Percentiles rank a stretch among this genome's conserved stretches.
phyloP scores from a whole-genome alignment of 2,329 filamentous ascomycete genomes.

The Myriosclerotinia scirpicola region DNA sequence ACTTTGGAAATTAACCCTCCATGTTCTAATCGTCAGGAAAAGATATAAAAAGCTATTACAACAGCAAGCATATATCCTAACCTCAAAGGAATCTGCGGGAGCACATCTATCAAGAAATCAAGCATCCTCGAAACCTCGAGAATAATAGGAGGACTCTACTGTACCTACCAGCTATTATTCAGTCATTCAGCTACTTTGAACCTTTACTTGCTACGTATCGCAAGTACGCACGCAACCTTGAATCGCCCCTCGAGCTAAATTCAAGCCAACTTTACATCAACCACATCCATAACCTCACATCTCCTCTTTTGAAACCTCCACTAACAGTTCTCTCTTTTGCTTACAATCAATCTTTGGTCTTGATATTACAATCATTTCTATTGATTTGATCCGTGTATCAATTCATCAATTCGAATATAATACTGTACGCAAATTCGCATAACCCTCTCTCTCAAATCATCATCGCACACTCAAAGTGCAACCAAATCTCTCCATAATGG shows the following conservation, averaged over 20 bases:
- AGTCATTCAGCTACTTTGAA: neutral
- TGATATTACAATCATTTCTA: slow-evolving; percentile 11
- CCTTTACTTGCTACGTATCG: neutral
- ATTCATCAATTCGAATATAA: neutral
- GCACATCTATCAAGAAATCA: neutral
- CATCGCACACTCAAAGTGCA: slow-evolving; percentile 50
- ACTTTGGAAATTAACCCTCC: neutral
- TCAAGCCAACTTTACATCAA: slow-evolving; percentile 13
- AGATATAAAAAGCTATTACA: too few species aligned
- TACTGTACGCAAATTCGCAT: neutral
- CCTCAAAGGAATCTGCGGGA: neutral
- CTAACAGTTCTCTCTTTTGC: slow-evolving; percentile 36
- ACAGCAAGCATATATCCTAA: too few species aligned
- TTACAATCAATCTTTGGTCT: slow-evolving; percentile 24
- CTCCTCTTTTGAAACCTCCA: slow-evolving; percentile 13
- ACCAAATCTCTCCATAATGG: slow-evolving; percentile 44
- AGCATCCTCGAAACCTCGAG: neutral
- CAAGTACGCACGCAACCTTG: neutral
- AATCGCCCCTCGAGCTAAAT: slow-evolving; percentile 13
- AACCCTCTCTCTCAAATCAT: neutral
- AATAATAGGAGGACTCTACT: neutral
- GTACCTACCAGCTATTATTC: neutral
- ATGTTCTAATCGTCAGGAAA: neutral
- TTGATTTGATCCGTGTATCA: slow-evolving; percentile 4
- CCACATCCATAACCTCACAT: neutral